These are phyloP conservation scores for Penicillium taxi DNA, from an alignment of 495 filamentous ascomycete species.

Conservation along the genomic window DNA sequence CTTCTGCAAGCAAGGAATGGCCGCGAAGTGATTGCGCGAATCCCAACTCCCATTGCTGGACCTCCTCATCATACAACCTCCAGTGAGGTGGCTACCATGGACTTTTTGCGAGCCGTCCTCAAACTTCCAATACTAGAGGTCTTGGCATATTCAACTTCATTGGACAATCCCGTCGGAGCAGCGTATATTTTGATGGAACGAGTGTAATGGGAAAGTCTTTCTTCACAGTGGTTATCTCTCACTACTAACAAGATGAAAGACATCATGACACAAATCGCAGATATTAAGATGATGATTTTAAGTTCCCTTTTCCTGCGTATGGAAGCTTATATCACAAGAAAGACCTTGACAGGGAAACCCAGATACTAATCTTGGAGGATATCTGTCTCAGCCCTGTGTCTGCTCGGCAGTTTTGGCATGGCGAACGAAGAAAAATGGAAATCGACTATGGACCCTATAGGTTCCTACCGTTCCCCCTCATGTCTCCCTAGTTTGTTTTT, in stretches of 20 bases:
- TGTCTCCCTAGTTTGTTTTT: not conserved
- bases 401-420: slow-evolving; percentile 32
- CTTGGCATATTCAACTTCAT: slow-evolving; percentile 20
- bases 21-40: slow-evolving; percentile 28
- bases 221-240: slow-evolving; percentile 27
- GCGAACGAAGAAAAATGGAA: slow-evolving; percentile 21
- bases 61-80: slow-evolving; percentile 30
- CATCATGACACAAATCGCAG: slow-evolving; percentile 32
- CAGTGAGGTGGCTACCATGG: slow-evolving; percentile 41
- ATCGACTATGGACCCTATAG: slow-evolving; percentile 35
- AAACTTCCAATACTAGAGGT: slow-evolving; percentile 26
- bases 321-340: slow-evolving; percentile 34
- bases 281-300: slow-evolving; percentile 32
- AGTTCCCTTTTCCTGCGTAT: slow-evolving; percentile 26
- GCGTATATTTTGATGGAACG: slow-evolving; percentile 36
- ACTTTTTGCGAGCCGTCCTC: slow-evolving; percentile 25
- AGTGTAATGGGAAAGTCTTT: slow-evolving; percentile 27
- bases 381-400: slow-evolving; percentile 33
- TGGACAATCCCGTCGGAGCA: slow-evolving; percentile 25
- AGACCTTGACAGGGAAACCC: slow-evolving; percentile 18
- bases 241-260: slow-evolving; percentile 27
- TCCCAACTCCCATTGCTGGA: slow-evolving; percentile 28
- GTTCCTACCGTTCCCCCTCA: slow-evolving; percentile 7
- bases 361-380: slow-evolving; percentile 17
- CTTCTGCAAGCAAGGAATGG: slow-evolving; percentile 20